phyloP scores from a whole-genome alignment of 2,329 filamentous ascomycete genomes.

The Aspergillus fructus region DNA sequence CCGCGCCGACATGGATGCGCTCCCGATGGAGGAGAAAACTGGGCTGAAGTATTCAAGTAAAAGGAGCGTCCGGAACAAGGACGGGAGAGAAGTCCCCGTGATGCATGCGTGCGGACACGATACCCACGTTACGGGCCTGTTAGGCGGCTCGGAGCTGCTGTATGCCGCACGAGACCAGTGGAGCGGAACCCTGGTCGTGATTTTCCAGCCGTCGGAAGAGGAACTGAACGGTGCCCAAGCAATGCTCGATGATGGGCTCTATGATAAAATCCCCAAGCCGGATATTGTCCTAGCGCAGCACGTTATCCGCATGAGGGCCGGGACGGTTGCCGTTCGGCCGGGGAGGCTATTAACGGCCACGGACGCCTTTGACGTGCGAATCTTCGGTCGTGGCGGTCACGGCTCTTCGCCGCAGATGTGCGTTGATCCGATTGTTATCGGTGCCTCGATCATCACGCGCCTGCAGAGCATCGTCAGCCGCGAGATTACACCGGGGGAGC shows the following conservation, averaged over 20 bases:
- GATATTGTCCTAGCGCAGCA: conserved; percentile 58
- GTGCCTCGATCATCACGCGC: conserved; percentile 41
- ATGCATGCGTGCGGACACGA: conserved; percentile 72
- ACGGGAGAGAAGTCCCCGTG: conserved; percentile 53
- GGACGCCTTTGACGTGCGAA: conserved; percentile 37
- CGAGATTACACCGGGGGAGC: conserved; percentile 40
- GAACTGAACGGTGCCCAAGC: conserved; percentile 56
- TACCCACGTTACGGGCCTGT: conserved; percentile 60
- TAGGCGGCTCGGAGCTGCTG: conserved; percentile 56
- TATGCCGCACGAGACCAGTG: conserved; percentile 46
- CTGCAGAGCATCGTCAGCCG: conserved; percentile 43
- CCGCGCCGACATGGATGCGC: conserved; percentile 62
- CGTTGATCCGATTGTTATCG: conserved; percentile 51
- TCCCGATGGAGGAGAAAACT: conserved; percentile 59
- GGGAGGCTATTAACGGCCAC: conserved; percentile 37
- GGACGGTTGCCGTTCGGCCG: conserved; percentile 31
- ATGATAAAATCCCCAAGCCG: conserved; percentile 54
- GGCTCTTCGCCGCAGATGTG: conserved; percentile 43
- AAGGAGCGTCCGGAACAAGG: conserved; percentile 41
- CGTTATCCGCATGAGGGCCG: conserved; percentile 46
- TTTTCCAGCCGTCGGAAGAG: conserved; percentile 67
- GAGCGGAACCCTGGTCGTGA: conserved; percentile 58
- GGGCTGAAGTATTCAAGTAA: conserved; percentile 57
- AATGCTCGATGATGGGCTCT: conserved; percentile 60
- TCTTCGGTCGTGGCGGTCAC: conserved; percentile 48